phyloP scores from a whole-genome alignment of 2,329 filamentous ascomycete species.

The Penicillium sp. region DNA sequence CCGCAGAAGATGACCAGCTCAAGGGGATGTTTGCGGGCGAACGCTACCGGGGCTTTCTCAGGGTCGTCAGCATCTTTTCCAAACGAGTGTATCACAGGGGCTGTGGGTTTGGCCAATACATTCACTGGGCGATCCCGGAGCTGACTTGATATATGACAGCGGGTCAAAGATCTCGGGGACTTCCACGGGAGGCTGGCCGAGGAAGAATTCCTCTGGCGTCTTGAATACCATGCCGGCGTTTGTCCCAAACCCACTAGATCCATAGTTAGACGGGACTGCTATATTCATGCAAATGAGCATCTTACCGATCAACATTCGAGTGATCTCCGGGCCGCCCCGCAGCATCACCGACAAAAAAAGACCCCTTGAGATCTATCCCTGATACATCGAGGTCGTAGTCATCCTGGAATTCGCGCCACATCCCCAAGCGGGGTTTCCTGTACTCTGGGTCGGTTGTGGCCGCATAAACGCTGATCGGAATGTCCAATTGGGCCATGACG shows the following conservation, averaged over 20 bases:
- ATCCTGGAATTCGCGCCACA: conserved; percentile 75
- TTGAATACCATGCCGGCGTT: conserved; percentile 80
- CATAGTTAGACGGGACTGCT: conserved; percentile 18
- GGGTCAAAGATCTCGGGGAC: conserved; percentile 76
- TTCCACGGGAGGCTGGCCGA: conserved; percentile 65
- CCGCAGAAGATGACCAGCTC: conserved; percentile 88
- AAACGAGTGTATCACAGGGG: neutral
- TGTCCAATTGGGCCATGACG: conserved; percentile 66
- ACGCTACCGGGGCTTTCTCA: conserved; percentile 30
- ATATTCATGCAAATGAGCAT: neutral
- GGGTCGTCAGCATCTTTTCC: neutral
- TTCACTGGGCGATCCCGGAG: neutral
- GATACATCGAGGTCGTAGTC: conserved; percentile 62
- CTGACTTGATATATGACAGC: conserved; percentile 52
- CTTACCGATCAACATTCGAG: conserved; percentile 62
- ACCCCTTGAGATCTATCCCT: conserved; percentile 69
- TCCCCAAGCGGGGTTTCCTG: conserved; percentile 83
- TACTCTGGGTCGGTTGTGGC: conserved; percentile 81
- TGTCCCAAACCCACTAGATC: conserved; percentile 73
- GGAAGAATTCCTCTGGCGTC: conserved; percentile 92
- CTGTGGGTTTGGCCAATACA: neutral
- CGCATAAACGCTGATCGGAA: conserved; percentile 81
- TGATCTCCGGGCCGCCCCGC: conserved; percentile 61
- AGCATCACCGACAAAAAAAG: conserved; percentile 90
- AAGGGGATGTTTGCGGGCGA: conserved; percentile 64